Conservation (phyloP, 495 filamentous ascomycete species). For the Schizothecium vesticola region DNA sequence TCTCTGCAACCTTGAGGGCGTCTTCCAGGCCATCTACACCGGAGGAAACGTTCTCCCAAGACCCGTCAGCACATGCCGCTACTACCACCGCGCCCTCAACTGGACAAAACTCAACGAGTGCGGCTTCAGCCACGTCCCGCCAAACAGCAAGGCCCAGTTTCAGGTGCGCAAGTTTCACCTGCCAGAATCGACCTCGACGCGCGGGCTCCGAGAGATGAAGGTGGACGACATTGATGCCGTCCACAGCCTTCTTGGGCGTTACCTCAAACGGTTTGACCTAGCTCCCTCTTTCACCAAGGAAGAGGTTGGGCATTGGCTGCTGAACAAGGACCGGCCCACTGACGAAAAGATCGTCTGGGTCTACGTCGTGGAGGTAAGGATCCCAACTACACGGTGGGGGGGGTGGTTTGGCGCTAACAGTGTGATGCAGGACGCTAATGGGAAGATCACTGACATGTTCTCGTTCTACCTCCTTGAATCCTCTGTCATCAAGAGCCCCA, state of each 20-base stretch:
- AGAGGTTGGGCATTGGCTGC: conserved; percentile 84
- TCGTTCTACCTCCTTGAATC: conserved; percentile 95
- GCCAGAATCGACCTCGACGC: conserved; percentile 61
- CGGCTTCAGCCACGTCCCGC: conserved; percentile 79
- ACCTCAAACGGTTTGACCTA: conserved; percentile 72
- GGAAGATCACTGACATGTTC: conserved; percentile 92
- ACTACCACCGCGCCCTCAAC: conserved; percentile 87
- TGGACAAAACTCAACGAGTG: conserved; percentile 95
- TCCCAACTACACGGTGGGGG: neutral
- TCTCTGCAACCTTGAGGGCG: conserved; percentile 71
- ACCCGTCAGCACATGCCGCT: conserved; percentile 85
- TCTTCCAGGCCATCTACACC: conserved; percentile 95
- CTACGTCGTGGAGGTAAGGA: conserved; percentile 76
- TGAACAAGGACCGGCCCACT: conserved; percentile 54
- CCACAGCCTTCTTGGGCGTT: conserved; percentile 66
- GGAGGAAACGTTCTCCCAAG: conserved; percentile 84
- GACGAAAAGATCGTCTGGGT: conserved; percentile 83
- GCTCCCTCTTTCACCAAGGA: conserved; percentile 73
- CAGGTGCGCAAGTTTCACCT: conserved; percentile 77
- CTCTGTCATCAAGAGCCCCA: conserved; percentile 73
- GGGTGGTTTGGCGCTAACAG: neutral
- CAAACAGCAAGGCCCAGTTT: conserved; percentile 70
- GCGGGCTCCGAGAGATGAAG: conserved; percentile 74
- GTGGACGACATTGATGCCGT: conserved; percentile 76
- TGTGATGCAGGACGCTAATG: conserved; percentile 33